Evolutionary conservation across 2,329 filamentous ascomycete genomes (phyloP), one percentile per base, ranked within the genome.

Genomic region (Sporothrix euskadiensis): DNA sequence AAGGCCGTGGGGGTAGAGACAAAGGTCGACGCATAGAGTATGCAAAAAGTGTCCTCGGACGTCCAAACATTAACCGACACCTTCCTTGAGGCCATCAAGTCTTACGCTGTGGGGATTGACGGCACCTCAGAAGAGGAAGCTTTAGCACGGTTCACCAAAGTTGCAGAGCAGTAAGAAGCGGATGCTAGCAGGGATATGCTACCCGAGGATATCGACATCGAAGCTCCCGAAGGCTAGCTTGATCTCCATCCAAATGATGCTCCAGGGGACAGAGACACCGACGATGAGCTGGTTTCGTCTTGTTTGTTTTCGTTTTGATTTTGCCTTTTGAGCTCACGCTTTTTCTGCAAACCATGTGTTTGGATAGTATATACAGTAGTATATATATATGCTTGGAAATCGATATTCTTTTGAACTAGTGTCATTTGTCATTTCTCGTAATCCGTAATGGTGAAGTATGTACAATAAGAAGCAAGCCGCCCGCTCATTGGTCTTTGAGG

Each of bases 121-220:
- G 56, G 56, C 26, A 44, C 32, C 32, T 14, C 26, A 8, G 16
- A 8, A 14, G 12, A 35, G 56, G 12, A 19, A 8, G 56, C 56
- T 19, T 35, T 59, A 14, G 26, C 14, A 10, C 56, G 12, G 12
- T 59, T 59, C 19, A 59, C 32, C 26, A 16, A 35, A 32, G 12
- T 59, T n/a, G 56, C 30, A 3, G 16, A 59, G 16, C 6, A 35
- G 30, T 59, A 32, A n/a, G 56, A 16, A 16, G 30, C 56, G 16
- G 30, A 79, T 2, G 63, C 57, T 1, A 72, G 79, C 4, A 73
- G 78, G 32, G 82, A 82, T 14, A 69, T 79, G 4, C 79, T 76
- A 4, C 84, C 84, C 0, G 86, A 87, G 2, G 85, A 88, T 72
- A 86, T 88, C 69, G 81, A 87, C 63, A 83, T 88, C 32, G 83